Conservation (phyloP, 805 yeast genomes). For the Phaffomyces antillensis region DNA sequence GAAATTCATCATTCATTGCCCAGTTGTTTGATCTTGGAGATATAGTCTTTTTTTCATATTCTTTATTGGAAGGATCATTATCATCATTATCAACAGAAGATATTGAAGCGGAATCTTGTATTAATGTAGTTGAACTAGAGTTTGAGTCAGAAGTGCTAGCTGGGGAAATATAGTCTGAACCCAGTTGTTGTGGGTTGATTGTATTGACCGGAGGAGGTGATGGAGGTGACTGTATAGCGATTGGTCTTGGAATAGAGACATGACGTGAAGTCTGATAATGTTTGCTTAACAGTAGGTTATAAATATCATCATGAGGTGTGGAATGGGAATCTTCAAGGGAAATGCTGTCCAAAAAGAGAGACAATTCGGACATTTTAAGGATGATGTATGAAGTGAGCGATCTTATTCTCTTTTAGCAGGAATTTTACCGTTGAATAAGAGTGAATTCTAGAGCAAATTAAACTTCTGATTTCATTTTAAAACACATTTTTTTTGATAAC, state of each 20-base stretch:
- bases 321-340: slow-evolving; percentile 4
- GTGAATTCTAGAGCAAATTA: too few relatives aligned
- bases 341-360: slow-evolving; percentile 6
- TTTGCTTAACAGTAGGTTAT: slow-evolving; percentile 3
- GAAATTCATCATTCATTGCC: slow-evolving; percentile 23
- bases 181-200: slow-evolving; percentile 15
- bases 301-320: slow-evolving; percentile 2
- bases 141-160: slow-evolving; percentile 7
- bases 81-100: slow-evolving; percentile 6
- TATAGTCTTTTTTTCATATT: neutral
- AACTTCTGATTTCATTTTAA: neutral
- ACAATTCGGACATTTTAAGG: slow-evolving; percentile 4
- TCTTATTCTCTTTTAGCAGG: too few relatives aligned
- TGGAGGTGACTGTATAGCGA: slow-evolving; percentile 3
- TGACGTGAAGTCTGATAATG: slow-evolving; percentile 1
- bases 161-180: slow-evolving; percentile 4
- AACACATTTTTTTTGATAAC: neutral
- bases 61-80: neutral
- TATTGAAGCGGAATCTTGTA: slow-evolving; percentile 4
- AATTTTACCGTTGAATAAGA: too few relatives aligned
- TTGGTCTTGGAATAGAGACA: neutral
- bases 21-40: slow-evolving; percentile 10
- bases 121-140: slow-evolving; percentile 3
- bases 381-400: too few relatives aligned
- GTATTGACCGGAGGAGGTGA: slow-evolving; percentile 9